Conservation (phyloP, 2,329 filamentous ascomycete genomes). For the Aureobasidium mangrovei region DNA sequence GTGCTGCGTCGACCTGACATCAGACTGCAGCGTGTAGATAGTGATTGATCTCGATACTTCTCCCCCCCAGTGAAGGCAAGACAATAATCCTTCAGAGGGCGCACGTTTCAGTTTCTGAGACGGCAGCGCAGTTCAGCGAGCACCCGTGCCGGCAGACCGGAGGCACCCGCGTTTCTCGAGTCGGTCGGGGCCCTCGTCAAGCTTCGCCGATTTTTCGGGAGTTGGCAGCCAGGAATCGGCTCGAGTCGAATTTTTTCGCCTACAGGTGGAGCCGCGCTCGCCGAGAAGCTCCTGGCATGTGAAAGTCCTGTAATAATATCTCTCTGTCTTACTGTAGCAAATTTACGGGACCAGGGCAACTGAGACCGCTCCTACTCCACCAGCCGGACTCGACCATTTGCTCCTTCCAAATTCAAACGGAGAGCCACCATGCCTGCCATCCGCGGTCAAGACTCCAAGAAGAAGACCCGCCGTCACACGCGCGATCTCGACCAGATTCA, state of each 20-base stretch:
- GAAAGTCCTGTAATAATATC: neutral
- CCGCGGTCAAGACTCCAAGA: slow-evolving; percentile 40
- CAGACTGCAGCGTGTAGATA: neutral
- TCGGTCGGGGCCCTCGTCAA: neutral
- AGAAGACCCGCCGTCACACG: slow-evolving; percentile 39
- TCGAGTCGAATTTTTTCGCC: slow-evolving; percentile 1
- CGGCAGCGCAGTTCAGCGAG: neutral
- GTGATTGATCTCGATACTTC: too few relatives aligned
- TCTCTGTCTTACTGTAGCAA: neutral
- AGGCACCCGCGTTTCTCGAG: slow-evolving; percentile 1
- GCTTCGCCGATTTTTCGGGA: slow-evolving; percentile 7
- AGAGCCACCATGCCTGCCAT: slow-evolving; percentile 39
- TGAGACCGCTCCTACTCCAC: neutral
- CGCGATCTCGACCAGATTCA: slow-evolving; percentile 92
- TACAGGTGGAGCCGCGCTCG: slow-evolving; percentile 1
- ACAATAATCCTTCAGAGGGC: too few relatives aligned
- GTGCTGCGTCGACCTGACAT: neutral
- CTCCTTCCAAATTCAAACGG: neutral
- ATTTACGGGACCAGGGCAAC: neutral
- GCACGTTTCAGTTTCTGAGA: too few relatives aligned
- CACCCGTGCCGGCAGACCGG: slow-evolving; percentile 10
- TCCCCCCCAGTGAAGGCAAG: too few relatives aligned
- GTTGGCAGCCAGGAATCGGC: neutral
- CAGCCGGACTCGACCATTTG: neutral
- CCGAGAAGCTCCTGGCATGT: neutral